Base-by-base conservation (phyloP, 441 rosid genomes). In the Populus tomentosa region DNA sequence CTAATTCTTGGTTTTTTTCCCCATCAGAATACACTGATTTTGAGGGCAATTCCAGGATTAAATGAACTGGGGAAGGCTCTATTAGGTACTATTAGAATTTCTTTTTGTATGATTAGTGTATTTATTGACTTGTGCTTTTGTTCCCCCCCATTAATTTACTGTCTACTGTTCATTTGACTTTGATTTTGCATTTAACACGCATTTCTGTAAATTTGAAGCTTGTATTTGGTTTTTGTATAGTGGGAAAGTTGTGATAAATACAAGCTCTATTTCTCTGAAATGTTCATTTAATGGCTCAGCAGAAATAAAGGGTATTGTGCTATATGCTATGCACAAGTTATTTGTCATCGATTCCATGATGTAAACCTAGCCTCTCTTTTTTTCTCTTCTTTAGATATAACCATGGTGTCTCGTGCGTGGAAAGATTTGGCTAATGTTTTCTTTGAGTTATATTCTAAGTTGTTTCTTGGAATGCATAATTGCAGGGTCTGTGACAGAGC, bases 1-100 rank as follows among this genome's bases (percentile, higher is more conserved):
- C 56, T 46, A 46, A 46, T 46, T 11, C 73, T 42, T 6, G 2
- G 33, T 32, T 70, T 46, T 73, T 23, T 66, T 33, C 0, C 3
- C 13, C n/a, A 33, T 62, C 90, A 95, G 99, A 95, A 95, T 80
- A 95, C 99, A 2, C 88, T 93, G 83, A 72, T 95, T 11, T 75
- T 95, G 84, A 89, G 98, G 76, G 90, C 97, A 14, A 88, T 95
- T 84, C 99, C 98, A 0, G 99, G 99, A 35, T 84, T 95, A 76
- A 91, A 88, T 72, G 98, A 93, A 76, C 50, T 93, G 20, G 97
- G 91, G 62, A 93, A 85, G 86, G 94, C 89, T 85, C 75, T 92
- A 13, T 84, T 93, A 74, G 99, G 98, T 94, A 79, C 84, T 74
- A 20, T 26, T 16, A 7, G 1, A 16, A 28, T 62, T 26, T 32